A percentile compares a stretch with the other conserved stretches of the same genome.
phyloP scores from a whole-genome alignment of 306 rosid species.

The Canavalia ensiformis region DNA sequence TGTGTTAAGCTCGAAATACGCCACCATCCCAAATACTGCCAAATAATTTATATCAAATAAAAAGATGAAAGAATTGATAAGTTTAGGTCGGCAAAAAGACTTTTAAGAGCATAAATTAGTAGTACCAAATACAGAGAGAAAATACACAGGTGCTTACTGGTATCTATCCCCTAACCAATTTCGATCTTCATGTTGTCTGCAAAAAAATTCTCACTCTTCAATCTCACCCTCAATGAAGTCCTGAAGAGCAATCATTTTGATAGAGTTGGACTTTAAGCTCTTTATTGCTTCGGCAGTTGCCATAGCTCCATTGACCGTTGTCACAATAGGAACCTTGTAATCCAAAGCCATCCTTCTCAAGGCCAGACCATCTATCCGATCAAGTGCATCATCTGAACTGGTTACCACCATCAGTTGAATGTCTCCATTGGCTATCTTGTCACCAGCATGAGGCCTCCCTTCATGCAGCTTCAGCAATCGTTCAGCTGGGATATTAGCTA shows the following conservation, averaged over 20 bases:
- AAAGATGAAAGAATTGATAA: background rate
- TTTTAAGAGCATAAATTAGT: background rate
- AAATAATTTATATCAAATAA: constrained; percentile 5
- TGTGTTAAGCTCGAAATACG: constrained; percentile 15
- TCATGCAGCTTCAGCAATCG: constrained; percentile 90
- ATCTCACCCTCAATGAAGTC: constrained; percentile 65
- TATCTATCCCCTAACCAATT: constrained; percentile 41
- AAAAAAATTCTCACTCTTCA: constrained; percentile 50
- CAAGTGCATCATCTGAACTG: constrained; percentile 90
- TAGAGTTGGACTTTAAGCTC: constrained; percentile 72
- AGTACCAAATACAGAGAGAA: constrained; percentile 36
- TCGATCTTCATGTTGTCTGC: constrained; percentile 54
- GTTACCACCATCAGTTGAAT: constrained; percentile 97
- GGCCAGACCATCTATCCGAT: constrained; percentile 91
- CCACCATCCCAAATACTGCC: background rate
- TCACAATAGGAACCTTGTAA: constrained; percentile 91
- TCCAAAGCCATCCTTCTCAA: constrained; percentile 90
- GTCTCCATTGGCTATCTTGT: constrained; percentile 91
- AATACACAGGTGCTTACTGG: constrained; percentile 53
- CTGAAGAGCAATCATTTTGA: constrained; percentile 95
- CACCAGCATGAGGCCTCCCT: constrained; percentile 97
- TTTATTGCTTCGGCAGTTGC: constrained; percentile 94
- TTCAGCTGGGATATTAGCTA: constrained; percentile 71
- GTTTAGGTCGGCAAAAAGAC: constrained; percentile 25
- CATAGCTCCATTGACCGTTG: constrained; percentile 92